Evolutionary conservation across 2,329 filamentous ascomycete genomes (phyloP).

Genomic region (Talaromyces pinophilus): DNA sequence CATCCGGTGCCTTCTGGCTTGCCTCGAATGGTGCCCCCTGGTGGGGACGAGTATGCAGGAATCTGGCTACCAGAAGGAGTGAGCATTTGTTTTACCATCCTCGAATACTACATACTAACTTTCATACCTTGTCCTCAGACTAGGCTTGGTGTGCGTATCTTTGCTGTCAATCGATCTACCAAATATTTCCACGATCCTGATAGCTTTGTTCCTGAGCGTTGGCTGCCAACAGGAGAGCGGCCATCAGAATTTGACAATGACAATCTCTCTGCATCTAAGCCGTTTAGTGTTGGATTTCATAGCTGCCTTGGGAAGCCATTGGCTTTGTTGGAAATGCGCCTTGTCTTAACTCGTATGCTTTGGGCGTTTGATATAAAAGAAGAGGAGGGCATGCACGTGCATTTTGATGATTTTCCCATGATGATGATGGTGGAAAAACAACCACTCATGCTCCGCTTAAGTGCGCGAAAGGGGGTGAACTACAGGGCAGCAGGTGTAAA

Average conservation of each 20-base stretch:
- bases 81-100: background rate
- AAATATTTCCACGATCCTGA: slow-evolving; percentile 5
- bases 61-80: slow-evolving; percentile 7
- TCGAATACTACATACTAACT: background rate
- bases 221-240: background rate
- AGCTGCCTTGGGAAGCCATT: slow-evolving; percentile 7
- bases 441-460: slow-evolving; percentile 1
- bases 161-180: background rate
- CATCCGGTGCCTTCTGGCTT: background rate
- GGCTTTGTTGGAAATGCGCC: slow-evolving; percentile 8
- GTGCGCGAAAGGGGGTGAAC: background rate
- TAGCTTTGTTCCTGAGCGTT: slow-evolving; percentile 9
- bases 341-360: slow-evolving; percentile 8
- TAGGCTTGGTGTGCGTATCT: slow-evolving; percentile 9
- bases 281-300: slow-evolving; percentile 3
- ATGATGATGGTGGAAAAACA: slow-evolving; percentile 12
- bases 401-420: slow-evolving; percentile 4
- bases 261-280: background rate
- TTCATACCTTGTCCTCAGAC: background rate
- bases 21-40: background rate
- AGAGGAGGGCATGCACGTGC: background rate
- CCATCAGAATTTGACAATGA: slow-evolving; percentile 2
- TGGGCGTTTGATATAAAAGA: slow-evolving; percentile 7
- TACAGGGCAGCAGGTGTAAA: background rate
- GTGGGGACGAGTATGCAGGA: slow-evolving; percentile 7